Evolutionary conservation across 768 basidiomycete genomes (phyloP), one percentile per base, ranked within the genome.

Genomic region (Tulasnella sp.): DNA sequence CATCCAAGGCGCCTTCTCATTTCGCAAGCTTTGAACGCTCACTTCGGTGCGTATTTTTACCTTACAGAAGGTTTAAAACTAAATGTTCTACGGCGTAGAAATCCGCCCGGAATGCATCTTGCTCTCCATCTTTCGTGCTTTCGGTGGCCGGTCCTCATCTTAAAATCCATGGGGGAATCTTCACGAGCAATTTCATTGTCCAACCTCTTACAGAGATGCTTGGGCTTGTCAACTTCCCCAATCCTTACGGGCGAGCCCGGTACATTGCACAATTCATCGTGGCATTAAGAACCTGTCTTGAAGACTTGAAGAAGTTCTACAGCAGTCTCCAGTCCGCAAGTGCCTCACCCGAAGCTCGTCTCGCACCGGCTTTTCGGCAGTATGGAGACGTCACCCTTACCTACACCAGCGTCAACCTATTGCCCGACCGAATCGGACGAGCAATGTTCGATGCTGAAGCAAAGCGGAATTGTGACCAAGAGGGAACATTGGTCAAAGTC

Each of bases 151-250:
- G 84, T 3, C 79, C 83, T 19, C 83, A 81, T 81, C 49, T 85
- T 12, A 37, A 72, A 19, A 78, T 85, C 58, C 77, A 82, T 71
- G 84, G 85, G n/a, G 82, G 77, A 25, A 77, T 85, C 8, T 42
- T 82, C 17, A 82, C 82, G 0, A 54, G 78, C 39, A 75, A 75
- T 1, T 79, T 80, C 58, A 78, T 85, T 11, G 80, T 84, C 25
- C 83, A 84, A 67, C 77, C 77, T 22, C 82, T 85, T n/a, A 84
- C 82, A 0, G 84, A 83, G 73, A 6, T 34, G 73, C 71, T 72
- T 34, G 71, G 45, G 25, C 71, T 72, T 15, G 45, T 36, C 71
- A 42, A 42, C 29, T 39, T 70, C 45, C 71, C 7, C 29, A 31
- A 74, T 19, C 36, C 12, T 3, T 9, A 12, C 36, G 45, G 49